phyloP scores from a whole-genome alignment of 306 rosid species.

The Rosa multiflora region DNA sequence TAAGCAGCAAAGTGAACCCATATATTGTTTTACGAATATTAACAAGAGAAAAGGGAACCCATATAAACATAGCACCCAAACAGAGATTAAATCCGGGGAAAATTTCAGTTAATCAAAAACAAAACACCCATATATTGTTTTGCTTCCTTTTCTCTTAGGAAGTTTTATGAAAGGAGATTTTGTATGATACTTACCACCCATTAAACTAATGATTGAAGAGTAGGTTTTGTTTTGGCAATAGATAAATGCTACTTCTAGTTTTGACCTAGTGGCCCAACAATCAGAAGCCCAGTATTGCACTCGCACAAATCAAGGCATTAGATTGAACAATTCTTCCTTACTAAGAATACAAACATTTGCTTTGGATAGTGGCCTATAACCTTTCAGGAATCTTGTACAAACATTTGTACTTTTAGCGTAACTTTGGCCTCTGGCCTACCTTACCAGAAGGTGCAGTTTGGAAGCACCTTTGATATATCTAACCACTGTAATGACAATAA shows the following conservation, averaged over 20 bases:
- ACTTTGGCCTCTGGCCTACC: not conserved
- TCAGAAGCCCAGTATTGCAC: not conserved
- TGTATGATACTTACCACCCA: not conserved
- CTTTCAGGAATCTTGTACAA: not conserved
- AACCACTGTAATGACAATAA: not conserved
- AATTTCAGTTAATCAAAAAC: not conserved
- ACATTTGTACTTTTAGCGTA: not conserved
- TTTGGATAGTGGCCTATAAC: not conserved
- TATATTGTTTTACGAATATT: not conserved
- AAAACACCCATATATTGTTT: not conserved
- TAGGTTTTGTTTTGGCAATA: not conserved
- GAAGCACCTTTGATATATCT: not conserved
- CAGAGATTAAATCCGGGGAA: not conserved
- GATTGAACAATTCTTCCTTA: too few species aligned
- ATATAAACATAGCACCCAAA: not conserved
- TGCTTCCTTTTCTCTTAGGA: not conserved
- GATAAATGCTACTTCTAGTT: not conserved
- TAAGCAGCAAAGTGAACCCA: not conserved
- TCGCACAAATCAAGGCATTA: not conserved
- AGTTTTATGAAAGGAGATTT: not conserved
- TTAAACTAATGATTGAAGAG: not conserved
- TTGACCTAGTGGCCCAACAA: not conserved
- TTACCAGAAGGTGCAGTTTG: not conserved
- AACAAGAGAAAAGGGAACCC: not conserved
- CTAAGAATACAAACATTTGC: not conserved